Conservation (phyloP, 164 flowering plant genomes). For the Magnolia officinalis region DNA sequence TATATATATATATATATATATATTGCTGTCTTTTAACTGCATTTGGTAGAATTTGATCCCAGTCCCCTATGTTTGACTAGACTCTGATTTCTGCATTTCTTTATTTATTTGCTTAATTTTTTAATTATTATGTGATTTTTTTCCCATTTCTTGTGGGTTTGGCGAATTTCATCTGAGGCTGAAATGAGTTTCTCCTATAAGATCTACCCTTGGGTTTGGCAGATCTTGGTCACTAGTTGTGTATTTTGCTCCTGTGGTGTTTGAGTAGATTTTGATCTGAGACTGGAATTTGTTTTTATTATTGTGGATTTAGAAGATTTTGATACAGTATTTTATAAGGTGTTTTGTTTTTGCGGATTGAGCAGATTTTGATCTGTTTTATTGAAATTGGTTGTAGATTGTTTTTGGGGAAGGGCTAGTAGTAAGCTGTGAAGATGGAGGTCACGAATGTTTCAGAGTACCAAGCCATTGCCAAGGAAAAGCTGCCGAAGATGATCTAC, state of each 20-base stretch:
- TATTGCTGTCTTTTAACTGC: no score
- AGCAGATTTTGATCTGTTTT: not conserved
- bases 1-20: no score
- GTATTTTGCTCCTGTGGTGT: not conserved
- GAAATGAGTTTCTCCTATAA: no score
- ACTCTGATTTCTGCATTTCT: no score
- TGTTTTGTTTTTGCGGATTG: not conserved
- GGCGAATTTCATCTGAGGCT: no score
- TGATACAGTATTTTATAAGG: not conserved
- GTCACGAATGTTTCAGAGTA: constrained; percentile 76
- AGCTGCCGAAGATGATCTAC: constrained; percentile 83
- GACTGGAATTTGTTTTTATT: not conserved
- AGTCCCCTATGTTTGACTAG: no score
- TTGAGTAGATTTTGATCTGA: not conserved
- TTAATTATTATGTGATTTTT: no score
- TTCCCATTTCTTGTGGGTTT: no score
- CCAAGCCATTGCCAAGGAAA: constrained; percentile 76
- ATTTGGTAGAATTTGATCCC: no score
- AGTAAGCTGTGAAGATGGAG: constrained; percentile 43
- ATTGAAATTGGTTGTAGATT: constrained; percentile 10
- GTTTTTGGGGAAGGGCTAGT: constrained; percentile 2
- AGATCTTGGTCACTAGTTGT: not conserved
- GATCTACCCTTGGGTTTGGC: no score
- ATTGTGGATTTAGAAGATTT: not conserved
- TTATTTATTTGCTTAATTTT: no score